Evolutionary conservation across 1,284 basidiomycete genomes (phyloP).

Genomic region (Fomitiporia mediterranea): DNA sequence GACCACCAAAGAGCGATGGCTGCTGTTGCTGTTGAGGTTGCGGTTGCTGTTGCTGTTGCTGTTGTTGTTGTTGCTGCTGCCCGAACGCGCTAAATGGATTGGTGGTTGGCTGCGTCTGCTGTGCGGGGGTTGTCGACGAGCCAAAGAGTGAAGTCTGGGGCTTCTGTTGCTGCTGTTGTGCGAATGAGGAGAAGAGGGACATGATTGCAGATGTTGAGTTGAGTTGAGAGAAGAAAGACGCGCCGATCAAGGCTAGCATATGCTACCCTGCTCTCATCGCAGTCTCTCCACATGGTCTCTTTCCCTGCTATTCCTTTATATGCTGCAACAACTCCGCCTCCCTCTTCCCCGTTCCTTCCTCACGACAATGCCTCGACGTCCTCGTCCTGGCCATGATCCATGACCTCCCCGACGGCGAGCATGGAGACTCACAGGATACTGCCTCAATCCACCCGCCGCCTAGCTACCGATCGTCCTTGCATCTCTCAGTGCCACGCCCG

Average conservation of each 20-base stretch:
- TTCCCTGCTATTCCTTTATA: constrained; percentile 6
- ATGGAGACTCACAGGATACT: neutral
- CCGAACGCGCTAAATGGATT: constrained; percentile 26
- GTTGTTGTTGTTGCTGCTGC: constrained; percentile 20
- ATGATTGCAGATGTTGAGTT: constrained; percentile 10
- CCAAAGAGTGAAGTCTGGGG: constrained; percentile 32
- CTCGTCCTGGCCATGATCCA: constrained; percentile 5
- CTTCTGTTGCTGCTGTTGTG: constrained; percentile 23
- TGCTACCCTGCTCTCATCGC: neutral
- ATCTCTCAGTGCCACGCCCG: constrained; percentile 1
- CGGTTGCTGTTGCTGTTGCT: constrained; percentile 18
- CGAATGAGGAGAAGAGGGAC: constrained; percentile 8
- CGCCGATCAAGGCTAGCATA: constrained; percentile 1
- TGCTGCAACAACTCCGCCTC: neutral
- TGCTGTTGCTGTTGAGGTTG: no score
- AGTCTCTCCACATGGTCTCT: neutral
- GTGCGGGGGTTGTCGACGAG: constrained; percentile 19
- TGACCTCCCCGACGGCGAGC: constrained; percentile 4
- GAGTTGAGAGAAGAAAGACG: constrained; percentile 4
- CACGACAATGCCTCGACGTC: neutral
- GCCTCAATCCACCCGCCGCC: neutral
- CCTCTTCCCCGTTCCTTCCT: constrained; percentile 3
- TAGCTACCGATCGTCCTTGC: neutral
- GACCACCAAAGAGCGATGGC: constrained; percentile 15
- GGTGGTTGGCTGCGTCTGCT: constrained; percentile 24